Conservation (phyloP, 148 eudicot genomes). For the Rhododendron simsii region DNA sequence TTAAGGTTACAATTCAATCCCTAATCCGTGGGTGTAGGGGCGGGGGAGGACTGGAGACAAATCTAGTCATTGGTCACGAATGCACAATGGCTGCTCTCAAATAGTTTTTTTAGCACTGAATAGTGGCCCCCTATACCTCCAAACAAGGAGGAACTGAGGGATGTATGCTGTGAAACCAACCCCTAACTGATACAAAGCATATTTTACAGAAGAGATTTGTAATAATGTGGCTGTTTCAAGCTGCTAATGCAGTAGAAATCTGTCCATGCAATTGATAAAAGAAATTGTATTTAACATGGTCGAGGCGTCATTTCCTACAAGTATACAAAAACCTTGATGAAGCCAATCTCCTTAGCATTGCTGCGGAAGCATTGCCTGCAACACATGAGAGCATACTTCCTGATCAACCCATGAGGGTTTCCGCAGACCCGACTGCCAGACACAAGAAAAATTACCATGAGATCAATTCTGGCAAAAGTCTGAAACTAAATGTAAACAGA, state of each 20-base stretch:
- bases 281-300: background rate
- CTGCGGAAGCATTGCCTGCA: constrained; percentile 7
- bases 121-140: background rate
- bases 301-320: background rate
- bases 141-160: background rate
- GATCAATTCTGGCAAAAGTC: background rate
- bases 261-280: background rate
- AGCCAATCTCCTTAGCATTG: constrained; percentile 1
- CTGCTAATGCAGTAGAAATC: background rate
- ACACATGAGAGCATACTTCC: constrained; percentile 6
- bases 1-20: too few relatives aligned
- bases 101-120: background rate
- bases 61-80: background rate
- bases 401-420: constrained; percentile 6
- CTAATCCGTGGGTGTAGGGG: background rate
- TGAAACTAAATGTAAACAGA: background rate
- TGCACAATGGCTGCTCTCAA: background rate
- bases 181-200: background rate
- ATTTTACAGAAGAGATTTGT: background rate
- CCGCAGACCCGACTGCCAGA: background rate
- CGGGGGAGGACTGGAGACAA: background rate
- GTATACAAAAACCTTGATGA: background rate
- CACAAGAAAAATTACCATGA: background rate
- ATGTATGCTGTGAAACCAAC: background rate
- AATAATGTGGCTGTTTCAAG: background rate